Evolutionary conservation across 495 filamentous ascomycete species (phyloP), one percentile per base, ranked within the genome.

Genomic region (Polyplosphaeria fusca): DNA sequence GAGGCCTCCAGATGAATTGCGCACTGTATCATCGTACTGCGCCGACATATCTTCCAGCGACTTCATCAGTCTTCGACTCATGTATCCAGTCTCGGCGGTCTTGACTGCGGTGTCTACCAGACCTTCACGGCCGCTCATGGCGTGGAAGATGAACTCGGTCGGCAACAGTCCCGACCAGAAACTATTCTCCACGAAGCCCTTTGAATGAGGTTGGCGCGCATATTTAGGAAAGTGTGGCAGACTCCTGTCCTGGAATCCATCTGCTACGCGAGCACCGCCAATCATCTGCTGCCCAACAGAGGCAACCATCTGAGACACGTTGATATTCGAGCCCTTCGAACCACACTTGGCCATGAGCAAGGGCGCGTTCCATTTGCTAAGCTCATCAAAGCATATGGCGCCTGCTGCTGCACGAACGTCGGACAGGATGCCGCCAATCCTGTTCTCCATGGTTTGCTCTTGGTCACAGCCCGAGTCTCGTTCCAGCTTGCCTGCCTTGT

Each of bases 21-120:
- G 83, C 1, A 98, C 94, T 1, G 94, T 97, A 66, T 93, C 79
- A 69, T 98, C 93, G 62, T 98, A 98, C 64, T 86, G 79, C 0
- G 86, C 86, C 0, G 89, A 93, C 5, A 97, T 76, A 79, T 98
- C 93, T 67, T 98, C 93, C 30, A 98, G 76, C 0, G 88, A 93
- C 73, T 98, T 98, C 93, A 98, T 97, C 70, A 98, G 71, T 38
- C 93, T 86, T 74, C 93, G 84, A 55, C 91, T 96, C 94, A 98
- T 98, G 74, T 98, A 98, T 49, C 93, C 93, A 4, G 93, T 98
- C 71, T 98, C 93, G 24, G 93, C 93, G 14, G 93, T 98, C 76
- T 98, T 98, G 73, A 98, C 93, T 27, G 93, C 93, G n/a, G 93
- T 98, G 82, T 98, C 93, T 63, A 98, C 91, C 58, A 98, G 76